A percentile compares a stretch with the other conserved stretches of the same genome.
These are phyloP conservation scores for Zea luxurians DNA, from an alignment of 176 grass and related monocot genomes.

Conservation along the genomic window DNA sequence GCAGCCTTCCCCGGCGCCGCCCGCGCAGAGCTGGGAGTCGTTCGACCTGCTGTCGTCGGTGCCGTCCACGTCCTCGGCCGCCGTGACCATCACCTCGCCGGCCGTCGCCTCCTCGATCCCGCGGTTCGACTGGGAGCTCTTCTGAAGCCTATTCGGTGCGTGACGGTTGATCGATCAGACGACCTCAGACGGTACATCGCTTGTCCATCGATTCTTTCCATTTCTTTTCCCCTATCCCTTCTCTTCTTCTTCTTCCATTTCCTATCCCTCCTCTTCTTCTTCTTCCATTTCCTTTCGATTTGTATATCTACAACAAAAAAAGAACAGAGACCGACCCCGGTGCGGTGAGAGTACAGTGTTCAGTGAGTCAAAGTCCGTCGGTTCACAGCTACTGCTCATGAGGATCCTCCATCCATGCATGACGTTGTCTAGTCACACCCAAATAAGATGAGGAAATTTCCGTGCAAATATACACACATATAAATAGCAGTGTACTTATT, in stretches of 20 bases:
- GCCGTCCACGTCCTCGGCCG: slow-evolving; percentile 70
- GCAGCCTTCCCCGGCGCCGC: not conserved
- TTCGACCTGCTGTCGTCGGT: slow-evolving; percentile 81
- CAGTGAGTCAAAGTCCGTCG: slow-evolving; percentile 28
- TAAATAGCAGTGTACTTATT: slow-evolving; percentile 51
- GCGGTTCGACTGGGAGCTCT: slow-evolving; percentile 91
- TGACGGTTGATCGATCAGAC: slow-evolving; percentile 17
- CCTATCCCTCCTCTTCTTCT: too few species aligned
- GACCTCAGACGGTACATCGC: slow-evolving; percentile 16
- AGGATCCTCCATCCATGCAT: slow-evolving; percentile 31
- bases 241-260: not conserved
- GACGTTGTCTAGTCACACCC: slow-evolving; percentile 38
- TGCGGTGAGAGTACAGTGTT: slow-evolving; percentile 37
- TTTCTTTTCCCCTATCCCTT: slow-evolving; percentile 7
- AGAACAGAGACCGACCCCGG: slow-evolving; percentile 39
- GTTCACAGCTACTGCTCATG: slow-evolving; percentile 13
- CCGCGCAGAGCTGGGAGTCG: slow-evolving; percentile 71
- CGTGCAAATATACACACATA: slow-evolving; percentile 30
- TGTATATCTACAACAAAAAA: slow-evolving; percentile 17
- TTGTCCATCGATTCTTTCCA: slow-evolving; percentile 37
- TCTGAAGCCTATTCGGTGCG: slow-evolving; percentile 32
- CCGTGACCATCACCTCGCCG: slow-evolving; percentile 54
- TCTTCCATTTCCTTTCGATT: slow-evolving; percentile 34
- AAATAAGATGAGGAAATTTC: slow-evolving; percentile 46
- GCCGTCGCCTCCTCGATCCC: slow-evolving; percentile 53